A percentile compares a stretch with the other conserved stretches of the same genome.
These are phyloP conservation scores for Chaetomium sp. DNA, from an alignment of 2,329 filamentous ascomycete genomes.

Conservation along the genomic window DNA sequence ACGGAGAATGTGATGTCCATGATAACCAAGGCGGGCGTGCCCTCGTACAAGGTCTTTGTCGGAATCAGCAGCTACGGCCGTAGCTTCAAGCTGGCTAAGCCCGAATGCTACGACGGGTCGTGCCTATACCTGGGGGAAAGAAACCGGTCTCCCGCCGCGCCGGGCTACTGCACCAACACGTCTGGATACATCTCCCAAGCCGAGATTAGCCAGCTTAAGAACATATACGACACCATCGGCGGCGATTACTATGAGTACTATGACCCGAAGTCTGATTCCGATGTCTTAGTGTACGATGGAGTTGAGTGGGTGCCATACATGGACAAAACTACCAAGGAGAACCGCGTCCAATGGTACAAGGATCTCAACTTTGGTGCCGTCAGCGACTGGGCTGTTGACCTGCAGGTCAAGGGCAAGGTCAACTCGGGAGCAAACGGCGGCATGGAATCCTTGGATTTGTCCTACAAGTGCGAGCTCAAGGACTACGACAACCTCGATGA, in stretches of 20 bases:
- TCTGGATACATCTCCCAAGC: slow-evolving; percentile 34
- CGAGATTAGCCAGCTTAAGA: slow-evolving; percentile 31
- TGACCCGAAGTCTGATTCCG: too few species aligned
- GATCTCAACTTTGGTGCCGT: slow-evolving; percentile 18
- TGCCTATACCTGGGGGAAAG: slow-evolving; percentile 30
- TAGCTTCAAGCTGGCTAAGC: slow-evolving; percentile 29
- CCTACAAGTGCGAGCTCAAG: not conserved
- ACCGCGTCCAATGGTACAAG: slow-evolving; percentile 12
- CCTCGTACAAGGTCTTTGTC: slow-evolving; percentile 28
- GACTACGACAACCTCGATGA: not conserved
- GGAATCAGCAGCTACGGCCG: slow-evolving; percentile 33
- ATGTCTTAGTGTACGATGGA: slow-evolving; percentile 17
- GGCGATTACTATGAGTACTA: not conserved
- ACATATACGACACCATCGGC: slow-evolving; percentile 6
- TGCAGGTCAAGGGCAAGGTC: too few species aligned
- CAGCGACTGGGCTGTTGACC: slow-evolving; percentile 25
- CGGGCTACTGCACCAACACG: slow-evolving; percentile 32
- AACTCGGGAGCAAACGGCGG: too few species aligned
- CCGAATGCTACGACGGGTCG: slow-evolving; percentile 25
- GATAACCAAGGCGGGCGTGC: slow-evolving; percentile 32
- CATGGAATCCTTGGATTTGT: not conserved
- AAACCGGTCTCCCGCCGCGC: slow-evolving; percentile 23
- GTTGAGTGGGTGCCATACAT: slow-evolving; percentile 20
- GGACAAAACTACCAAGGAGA: slow-evolving; percentile 11
- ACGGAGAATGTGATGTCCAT: not conserved